These are phyloP conservation scores for Backusella tuberculispora DNA, from an alignment of 192 early-diverging fungal species.

Conservation along the genomic window DNA sequence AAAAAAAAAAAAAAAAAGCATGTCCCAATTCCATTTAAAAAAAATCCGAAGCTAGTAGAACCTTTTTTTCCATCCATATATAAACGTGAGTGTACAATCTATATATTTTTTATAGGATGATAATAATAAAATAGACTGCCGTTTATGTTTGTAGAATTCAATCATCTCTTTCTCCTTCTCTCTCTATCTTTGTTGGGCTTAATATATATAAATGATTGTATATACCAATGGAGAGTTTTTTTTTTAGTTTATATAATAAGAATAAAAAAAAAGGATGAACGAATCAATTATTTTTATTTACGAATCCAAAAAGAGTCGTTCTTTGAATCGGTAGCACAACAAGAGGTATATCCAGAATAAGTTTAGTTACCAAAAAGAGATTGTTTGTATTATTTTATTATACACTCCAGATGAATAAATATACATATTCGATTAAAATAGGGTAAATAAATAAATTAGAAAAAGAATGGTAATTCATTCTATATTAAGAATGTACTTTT, in stretches of 20 bases:
- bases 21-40: neutral
- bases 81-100: too few relatives aligned
- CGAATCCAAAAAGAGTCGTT: neutral
- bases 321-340: conserved; percentile 8
- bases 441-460: neutral
- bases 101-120: too few relatives aligned
- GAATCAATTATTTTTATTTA: neutral
- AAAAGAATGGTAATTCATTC: neutral
- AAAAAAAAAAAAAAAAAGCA: neutral
- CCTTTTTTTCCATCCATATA: neutral
- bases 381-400: too few relatives aligned
- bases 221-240: too few relatives aligned
- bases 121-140: too few relatives aligned
- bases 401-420: too few relatives aligned
- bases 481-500: conserved; percentile 4
- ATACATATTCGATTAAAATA: neutral
- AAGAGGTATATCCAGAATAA: neutral
- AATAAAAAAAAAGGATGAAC: neutral
- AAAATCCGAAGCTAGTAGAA: neutral
- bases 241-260: neutral
- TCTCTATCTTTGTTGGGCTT: too few relatives aligned
- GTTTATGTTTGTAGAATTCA: too few relatives aligned
- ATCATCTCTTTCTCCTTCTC: too few relatives aligned
- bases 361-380: neutral
- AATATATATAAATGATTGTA: too few relatives aligned